phyloP scores from a whole-genome alignment of 1,284 basidiomycete genomes.

The Somion occarium region DNA sequence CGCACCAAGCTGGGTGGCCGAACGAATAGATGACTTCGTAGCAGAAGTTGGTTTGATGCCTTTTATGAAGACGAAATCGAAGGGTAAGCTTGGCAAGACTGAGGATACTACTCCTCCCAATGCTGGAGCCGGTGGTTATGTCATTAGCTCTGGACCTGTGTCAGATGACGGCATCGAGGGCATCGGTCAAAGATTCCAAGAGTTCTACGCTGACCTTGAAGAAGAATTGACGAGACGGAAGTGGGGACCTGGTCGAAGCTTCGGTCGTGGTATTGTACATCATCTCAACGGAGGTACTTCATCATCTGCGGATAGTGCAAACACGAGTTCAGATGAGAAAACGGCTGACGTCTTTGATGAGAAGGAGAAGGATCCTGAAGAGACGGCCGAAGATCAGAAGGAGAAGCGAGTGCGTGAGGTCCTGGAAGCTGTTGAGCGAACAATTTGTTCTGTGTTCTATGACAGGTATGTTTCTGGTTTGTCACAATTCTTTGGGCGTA shows the following conservation, averaged over 20 bases:
- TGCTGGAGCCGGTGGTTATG: slow-evolving; percentile 12
- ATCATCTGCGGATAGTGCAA: slow-evolving; percentile 10
- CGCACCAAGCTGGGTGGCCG: slow-evolving; percentile 59
- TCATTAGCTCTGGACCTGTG: slow-evolving; percentile 7
- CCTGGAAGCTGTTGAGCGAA: slow-evolving; percentile 69
- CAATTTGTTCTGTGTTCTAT: slow-evolving; percentile 66
- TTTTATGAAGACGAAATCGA: slow-evolving; percentile 13
- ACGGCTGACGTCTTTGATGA: slow-evolving; percentile 28
- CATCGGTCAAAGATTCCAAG: slow-evolving; percentile 60
- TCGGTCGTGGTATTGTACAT: slow-evolving; percentile 5
- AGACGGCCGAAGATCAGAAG: slow-evolving; percentile 18
- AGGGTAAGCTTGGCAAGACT: slow-evolving; percentile 6
- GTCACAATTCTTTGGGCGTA: neutral
- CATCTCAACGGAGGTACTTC: slow-evolving; percentile 12
- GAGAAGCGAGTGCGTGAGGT: slow-evolving; percentile 47
- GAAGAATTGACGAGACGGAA: slow-evolving; percentile 39
- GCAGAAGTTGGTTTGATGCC: slow-evolving; percentile 23
- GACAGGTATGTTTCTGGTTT: slow-evolving; percentile 28
- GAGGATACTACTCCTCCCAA: neutral
- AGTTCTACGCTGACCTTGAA: slow-evolving; percentile 64
- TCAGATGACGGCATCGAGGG: slow-evolving; percentile 35
- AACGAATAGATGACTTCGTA: slow-evolving; percentile 56
- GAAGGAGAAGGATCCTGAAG: slow-evolving; percentile 16
- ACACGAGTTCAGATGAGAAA: slow-evolving; percentile 19
- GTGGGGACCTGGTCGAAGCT: slow-evolving; percentile 11